Conservation (phyloP, 163 green algal species). For the Chlamydomonas reinhardtii region DNA sequence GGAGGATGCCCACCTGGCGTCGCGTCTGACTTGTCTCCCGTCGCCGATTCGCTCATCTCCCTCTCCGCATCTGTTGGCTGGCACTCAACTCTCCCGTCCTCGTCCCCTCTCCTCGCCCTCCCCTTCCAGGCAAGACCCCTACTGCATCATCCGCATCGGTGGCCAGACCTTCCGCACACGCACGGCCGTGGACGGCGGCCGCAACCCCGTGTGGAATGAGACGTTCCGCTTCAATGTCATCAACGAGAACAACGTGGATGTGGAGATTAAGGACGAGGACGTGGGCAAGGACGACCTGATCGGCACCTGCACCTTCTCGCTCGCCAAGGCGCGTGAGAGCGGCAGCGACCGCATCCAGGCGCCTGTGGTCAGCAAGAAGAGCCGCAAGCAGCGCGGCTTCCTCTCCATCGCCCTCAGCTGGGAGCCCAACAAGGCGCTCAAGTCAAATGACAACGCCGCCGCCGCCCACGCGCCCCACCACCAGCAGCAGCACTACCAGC, state of each 20-base stretch:
- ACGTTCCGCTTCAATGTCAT: conserved; percentile 49
- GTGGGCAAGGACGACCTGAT: conserved; percentile 24
- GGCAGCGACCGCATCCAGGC: conserved; percentile 1
- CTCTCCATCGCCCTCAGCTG: not conserved
- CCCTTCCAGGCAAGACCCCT: conserved; percentile 17
- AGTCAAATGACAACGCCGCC: not conserved
- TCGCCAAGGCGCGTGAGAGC: not conserved
- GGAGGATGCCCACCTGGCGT: too few species aligned
- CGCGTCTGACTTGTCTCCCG: too few species aligned
- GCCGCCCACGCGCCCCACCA: not conserved
- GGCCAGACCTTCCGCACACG: conserved; percentile 12
- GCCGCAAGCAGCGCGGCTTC: conserved; percentile 32
- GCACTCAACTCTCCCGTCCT: too few species aligned
- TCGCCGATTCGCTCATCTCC: too few species aligned
- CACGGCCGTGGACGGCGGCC: not conserved
- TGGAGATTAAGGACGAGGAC: conserved; percentile 26
- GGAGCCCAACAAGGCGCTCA: not conserved
- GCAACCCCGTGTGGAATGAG: not conserved
- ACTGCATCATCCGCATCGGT: conserved; percentile 3
- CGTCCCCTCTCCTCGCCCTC: too few species aligned
- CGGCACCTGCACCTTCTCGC: conserved; percentile 1
- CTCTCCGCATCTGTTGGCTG: too few species aligned
- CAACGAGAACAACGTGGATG: conserved; percentile 44
- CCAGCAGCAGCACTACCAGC: not conserved
- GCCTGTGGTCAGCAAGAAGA: conserved; percentile 11